Evolutionary conservation across 371 early-diverging fungal species (phyloP), one percentile per base, ranked within the genome.

Genomic region (Mucor irregularis): DNA sequence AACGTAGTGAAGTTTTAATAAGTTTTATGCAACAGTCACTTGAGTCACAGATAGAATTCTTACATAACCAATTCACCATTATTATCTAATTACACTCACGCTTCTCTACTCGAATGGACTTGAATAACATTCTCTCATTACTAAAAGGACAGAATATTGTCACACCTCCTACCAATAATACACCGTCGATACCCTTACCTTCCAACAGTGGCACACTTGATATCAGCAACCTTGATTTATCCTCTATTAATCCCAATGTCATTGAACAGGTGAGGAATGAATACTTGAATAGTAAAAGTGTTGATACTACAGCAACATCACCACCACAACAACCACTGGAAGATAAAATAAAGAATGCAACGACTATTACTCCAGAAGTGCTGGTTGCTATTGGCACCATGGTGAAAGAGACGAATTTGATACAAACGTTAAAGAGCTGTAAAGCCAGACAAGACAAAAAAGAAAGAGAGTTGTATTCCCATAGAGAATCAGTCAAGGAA

Each of bases 261-360:
- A 66, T 76, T 40, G 47, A 57, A 14, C 66, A 76, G 67, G 77
- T 76, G 9, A 63, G 71, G 26, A 50, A 64, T 14, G 77, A 76
- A 31, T 76, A 69, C 33, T 44, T 64, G 33, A 52, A 64, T 1
- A 53, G 46, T 16, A 38, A 51, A 28, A 34, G 38, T 17, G 22
- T 16, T 19, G n/a, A n/a, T n/a, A n/a, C n/a, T n/a, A n/a, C n/a
- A n/a, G n/a, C n/a, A n/a, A n/a, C n/a, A n/a, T n/a, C n/a, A n/a
- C n/a, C n/a, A n/a, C n/a, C n/a, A n/a, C n/a, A n/a, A n/a, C n/a
- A n/a, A n/a, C n/a, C n/a, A 1, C 24, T 25, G 2, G 45, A 43
- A 45, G 65, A 63, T 6, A 49, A 56, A 3, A 14, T 76, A 9
- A 56, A 49, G 16, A 49, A 55, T 14, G 66, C 63, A 1, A 73